Conservation (phyloP, 1,284 basidiomycete species). For the Porodaedalea pini region DNA sequence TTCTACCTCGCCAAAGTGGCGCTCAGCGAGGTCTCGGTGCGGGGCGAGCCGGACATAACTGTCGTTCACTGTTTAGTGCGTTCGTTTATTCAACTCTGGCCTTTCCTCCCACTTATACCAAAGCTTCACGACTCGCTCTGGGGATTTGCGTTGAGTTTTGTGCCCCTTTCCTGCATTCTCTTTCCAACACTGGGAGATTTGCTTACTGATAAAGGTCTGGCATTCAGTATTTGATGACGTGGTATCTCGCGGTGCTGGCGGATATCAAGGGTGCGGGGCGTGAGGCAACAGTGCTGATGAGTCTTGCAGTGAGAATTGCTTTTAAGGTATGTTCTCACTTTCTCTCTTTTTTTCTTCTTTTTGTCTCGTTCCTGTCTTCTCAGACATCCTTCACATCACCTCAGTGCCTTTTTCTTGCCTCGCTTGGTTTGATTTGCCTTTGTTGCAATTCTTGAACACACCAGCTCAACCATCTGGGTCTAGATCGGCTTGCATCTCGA, state of each 20-base stretch:
- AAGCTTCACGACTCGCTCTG: no score
- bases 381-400: background rate
- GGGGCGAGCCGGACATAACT: conserved; percentile 1
- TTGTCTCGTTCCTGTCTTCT: background rate
- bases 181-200: no score
- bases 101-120: no score
- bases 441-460: no score
- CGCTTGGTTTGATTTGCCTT: background rate
- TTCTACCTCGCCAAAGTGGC: background rate
- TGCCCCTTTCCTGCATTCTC: no score
- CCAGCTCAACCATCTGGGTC: background rate
- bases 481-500: conserved; percentile 10
- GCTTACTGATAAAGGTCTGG: background rate
- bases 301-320: conserved; percentile 9
- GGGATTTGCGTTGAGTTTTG: no score
- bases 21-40: background rate
- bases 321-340: background rate
- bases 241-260: conserved; percentile 7
- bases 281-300: background rate
- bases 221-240: conserved; percentile 9
- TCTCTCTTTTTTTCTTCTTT: background rate
- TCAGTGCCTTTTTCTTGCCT: background rate
- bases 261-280: conserved; percentile 12
- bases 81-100: no score
- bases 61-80: conserved; percentile 8